Evolutionary conservation across 129 eudicot genomes (phyloP).

Genomic region (Kitagawia praeruptora): DNA sequence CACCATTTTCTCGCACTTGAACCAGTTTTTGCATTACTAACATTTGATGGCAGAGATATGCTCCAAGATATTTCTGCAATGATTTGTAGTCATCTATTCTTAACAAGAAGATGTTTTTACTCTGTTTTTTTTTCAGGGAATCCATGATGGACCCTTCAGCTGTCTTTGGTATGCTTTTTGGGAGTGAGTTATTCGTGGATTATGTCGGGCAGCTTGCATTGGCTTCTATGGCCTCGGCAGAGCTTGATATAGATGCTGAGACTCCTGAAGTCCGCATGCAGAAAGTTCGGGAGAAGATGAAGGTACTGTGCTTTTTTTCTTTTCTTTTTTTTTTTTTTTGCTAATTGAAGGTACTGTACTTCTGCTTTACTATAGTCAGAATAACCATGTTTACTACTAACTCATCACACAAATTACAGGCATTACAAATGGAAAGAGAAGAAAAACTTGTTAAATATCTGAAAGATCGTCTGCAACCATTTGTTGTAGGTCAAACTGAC

Average conservation of each 20-base stretch:
- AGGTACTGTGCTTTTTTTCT: slow-evolving; percentile 22
- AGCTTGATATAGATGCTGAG: slow-evolving; percentile 49
- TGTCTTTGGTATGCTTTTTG: slow-evolving; percentile 88
- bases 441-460: slow-evolving; percentile 53
- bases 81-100: background rate
- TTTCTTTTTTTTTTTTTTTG: background rate
- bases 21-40: background rate
- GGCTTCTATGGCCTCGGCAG: slow-evolving; percentile 53
- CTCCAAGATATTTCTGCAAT: background rate
- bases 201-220: slow-evolving; percentile 77
- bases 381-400: background rate
- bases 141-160: slow-evolving; percentile 83
- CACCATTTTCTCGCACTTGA: background rate
- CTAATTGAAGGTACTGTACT: slow-evolving; percentile 35
- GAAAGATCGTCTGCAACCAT: slow-evolving; percentile 62
- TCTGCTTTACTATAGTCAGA: slow-evolving; percentile 4
- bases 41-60: background rate
- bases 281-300: slow-evolving; percentile 70
- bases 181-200: slow-evolving; percentile 75
- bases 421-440: slow-evolving; percentile 70
- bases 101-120: background rate
- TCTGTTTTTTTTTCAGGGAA: slow-evolving; percentile 36
- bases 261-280: slow-evolving; percentile 54
- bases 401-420: slow-evolving; percentile 25
- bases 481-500: slow-evolving; percentile 50